Evolutionary conservation across 1,284 basidiomycete species (phyloP).

Genomic region (Chiua sp.): DNA sequence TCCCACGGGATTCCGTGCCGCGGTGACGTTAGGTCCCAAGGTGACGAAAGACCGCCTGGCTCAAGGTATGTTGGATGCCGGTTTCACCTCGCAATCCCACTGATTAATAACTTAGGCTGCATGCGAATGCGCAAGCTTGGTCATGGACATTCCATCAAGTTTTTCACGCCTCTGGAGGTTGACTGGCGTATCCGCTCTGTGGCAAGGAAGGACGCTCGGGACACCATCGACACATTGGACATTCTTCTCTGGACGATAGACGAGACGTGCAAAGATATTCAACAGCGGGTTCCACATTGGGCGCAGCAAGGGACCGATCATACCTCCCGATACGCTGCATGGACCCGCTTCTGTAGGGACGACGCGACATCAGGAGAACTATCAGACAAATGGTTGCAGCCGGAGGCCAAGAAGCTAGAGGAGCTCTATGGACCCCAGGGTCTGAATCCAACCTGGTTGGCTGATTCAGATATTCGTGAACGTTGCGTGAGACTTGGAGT

Average conservation of each 20-base stretch:
- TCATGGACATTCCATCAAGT: conserved; percentile 49
- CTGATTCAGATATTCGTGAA: conserved; percentile 32
- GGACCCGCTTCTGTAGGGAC: conserved; percentile 26
- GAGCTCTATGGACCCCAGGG: conserved; percentile 40
- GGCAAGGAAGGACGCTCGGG: conserved; percentile 7
- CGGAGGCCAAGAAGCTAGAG: conserved; percentile 43
- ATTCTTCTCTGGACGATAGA: conserved; percentile 50
- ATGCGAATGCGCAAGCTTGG: conserved; percentile 57
- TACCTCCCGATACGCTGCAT: conserved; percentile 36
- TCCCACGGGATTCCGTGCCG: conserved; percentile 48
- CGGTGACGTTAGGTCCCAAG: conserved; percentile 57
- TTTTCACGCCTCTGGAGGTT: conserved; percentile 52
- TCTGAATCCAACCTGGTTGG: neutral
- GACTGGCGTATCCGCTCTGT: conserved; percentile 43
- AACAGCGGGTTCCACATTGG: conserved; percentile 47
- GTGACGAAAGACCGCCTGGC: conserved; percentile 56
- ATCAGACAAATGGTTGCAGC: conserved; percentile 39
- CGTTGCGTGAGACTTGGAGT: conserved; percentile 37
- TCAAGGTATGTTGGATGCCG: conserved; percentile 59
- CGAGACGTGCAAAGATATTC: conserved; percentile 50
- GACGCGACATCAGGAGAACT: conserved; percentile 20
- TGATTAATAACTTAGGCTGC: conserved; percentile 37
- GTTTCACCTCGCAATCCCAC: no score
- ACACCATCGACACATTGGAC: conserved; percentile 35
- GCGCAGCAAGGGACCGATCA: conserved; percentile 52